Evolutionary conservation across 257 asterid genomes (phyloP).

Genomic region (Jacaranda copaia): DNA sequence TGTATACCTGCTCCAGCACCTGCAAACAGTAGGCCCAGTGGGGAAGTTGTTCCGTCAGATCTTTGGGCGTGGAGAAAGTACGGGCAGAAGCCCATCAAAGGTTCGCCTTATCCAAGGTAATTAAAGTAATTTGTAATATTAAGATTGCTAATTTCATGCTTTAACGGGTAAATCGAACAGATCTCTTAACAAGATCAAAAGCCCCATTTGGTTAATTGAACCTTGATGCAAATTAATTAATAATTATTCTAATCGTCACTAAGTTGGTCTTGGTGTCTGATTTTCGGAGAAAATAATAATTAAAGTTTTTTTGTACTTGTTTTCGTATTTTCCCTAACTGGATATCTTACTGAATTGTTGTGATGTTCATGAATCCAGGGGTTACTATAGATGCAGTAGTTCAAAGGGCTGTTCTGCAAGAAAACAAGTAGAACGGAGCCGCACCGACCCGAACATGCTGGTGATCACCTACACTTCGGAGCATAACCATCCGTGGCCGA

Average conservation of each 20-base stretch:
- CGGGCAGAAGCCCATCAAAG: constrained; percentile 98
- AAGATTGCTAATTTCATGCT: neutral
- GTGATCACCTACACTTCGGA: constrained; percentile 93
- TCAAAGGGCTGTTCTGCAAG: constrained; percentile 96
- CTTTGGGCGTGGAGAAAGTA: constrained; percentile 99
- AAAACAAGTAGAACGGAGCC: constrained; percentile 96
- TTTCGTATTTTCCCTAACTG: no score
- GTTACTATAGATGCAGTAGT: constrained; percentile 95
- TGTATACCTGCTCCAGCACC: constrained; percentile 96
- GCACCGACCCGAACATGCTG: constrained; percentile 92
- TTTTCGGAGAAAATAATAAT: no score
- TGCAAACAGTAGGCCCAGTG: constrained; percentile 77
- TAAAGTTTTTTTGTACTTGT: no score
- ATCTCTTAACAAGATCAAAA: neutral
- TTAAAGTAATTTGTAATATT: neutral
- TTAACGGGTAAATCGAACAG: neutral
- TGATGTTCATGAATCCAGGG: constrained; percentile 54
- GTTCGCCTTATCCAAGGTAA: constrained; percentile 96
- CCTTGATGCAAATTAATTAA: no score
- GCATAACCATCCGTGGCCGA: constrained; percentile 99
- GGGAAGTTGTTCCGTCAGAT: constrained; percentile 96
- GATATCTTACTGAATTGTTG: no score
- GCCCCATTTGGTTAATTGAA: no score
- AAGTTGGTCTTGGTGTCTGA: no score
- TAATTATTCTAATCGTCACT: no score